phyloP scores from a whole-genome alignment of 805 yeast genomes.

The Metschnikowia matae region DNA sequence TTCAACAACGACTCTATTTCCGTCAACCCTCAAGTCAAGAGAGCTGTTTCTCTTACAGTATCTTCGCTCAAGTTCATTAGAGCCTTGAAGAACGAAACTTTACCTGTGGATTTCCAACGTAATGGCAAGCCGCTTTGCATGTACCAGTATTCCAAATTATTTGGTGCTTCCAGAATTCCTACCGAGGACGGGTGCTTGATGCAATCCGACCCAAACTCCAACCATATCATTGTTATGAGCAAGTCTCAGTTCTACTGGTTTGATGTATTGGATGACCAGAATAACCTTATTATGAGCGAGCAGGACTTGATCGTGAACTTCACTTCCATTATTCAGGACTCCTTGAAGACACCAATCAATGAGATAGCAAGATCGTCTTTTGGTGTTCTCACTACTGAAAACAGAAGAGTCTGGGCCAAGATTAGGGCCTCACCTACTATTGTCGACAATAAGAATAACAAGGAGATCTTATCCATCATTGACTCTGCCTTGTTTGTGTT shows the following conservation, averaged over 20 bases:
- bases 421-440: conserved; percentile 50
- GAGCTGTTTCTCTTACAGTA: conserved; percentile 76
- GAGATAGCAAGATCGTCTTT: conserved; percentile 75
- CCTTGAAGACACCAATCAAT: conserved; percentile 45
- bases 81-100: conserved; percentile 69
- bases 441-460: conserved; percentile 48
- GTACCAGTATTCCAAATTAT: conserved; percentile 86
- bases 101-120: conserved; percentile 65
- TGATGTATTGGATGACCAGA: conserved; percentile 74
- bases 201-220: conserved; percentile 73
- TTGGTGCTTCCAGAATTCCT: conserved; percentile 87
- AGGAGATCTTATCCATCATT: conserved; percentile 66
- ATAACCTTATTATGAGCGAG: conserved; percentile 69
- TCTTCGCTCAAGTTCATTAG: conserved; percentile 77
- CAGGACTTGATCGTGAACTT: conserved; percentile 72
- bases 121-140: conserved; percentile 68
- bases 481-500: conserved; percentile 81
- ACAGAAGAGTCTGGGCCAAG: conserved; percentile 81
- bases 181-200: conserved; percentile 74
- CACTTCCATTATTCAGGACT: conserved; percentile 72
- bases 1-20: conserved; percentile 55
- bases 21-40: conserved; percentile 55
- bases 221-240: conserved; percentile 77
- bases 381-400: conserved; percentile 88
- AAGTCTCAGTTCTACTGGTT: conserved; percentile 94